phyloP scores from a whole-genome alignment of 768 basidiomycete species.

The Tylopilus plumbeoviolaceoides region DNA sequence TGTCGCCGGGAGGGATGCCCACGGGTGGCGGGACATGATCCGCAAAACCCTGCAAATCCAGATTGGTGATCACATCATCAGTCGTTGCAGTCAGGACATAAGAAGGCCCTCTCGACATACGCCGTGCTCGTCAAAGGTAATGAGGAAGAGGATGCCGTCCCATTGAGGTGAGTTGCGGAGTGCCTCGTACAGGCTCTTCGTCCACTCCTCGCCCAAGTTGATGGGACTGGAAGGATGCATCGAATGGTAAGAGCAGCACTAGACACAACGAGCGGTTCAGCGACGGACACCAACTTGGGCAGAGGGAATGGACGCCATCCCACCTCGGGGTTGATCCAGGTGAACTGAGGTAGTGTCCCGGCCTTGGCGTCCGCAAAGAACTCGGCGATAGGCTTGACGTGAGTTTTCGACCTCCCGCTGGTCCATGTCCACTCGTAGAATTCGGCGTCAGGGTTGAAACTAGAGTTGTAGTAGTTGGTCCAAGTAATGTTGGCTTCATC shows the following conservation, averaged over 20 bases:
- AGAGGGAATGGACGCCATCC: neutral
- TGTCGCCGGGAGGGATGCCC: slow-evolving; percentile 20
- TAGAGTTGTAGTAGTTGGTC: slow-evolving; percentile 26
- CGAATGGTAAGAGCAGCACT: slow-evolving; percentile 25
- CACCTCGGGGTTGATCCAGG: slow-evolving; percentile 27
- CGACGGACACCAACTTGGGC: neutral
- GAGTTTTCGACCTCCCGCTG: slow-evolving; percentile 13
- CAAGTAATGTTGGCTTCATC: slow-evolving; percentile 24
- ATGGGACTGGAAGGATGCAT: slow-evolving; percentile 27
- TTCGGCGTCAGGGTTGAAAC: slow-evolving; percentile 23
- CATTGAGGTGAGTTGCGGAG: slow-evolving; percentile 24
- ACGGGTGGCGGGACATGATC: slow-evolving; percentile 23
- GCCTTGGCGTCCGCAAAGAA: slow-evolving; percentile 22
- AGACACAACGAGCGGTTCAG: neutral
- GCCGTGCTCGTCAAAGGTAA: slow-evolving; percentile 27
- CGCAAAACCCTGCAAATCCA: slow-evolving; percentile 18
- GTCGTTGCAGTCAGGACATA: neutral
- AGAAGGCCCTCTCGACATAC: slow-evolving; percentile 2
- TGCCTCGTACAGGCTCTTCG: slow-evolving; percentile 22
- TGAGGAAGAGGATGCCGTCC: slow-evolving; percentile 16
- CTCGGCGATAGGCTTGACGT: slow-evolving; percentile 14
- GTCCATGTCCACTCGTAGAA: slow-evolving; percentile 21
- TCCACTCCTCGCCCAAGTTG: slow-evolving; percentile 25
- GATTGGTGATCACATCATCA: neutral
- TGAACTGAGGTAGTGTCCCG: slow-evolving; percentile 24